Base-by-base conservation (phyloP, 306 rosid species). In the Gleditsia sinensis region DNA sequence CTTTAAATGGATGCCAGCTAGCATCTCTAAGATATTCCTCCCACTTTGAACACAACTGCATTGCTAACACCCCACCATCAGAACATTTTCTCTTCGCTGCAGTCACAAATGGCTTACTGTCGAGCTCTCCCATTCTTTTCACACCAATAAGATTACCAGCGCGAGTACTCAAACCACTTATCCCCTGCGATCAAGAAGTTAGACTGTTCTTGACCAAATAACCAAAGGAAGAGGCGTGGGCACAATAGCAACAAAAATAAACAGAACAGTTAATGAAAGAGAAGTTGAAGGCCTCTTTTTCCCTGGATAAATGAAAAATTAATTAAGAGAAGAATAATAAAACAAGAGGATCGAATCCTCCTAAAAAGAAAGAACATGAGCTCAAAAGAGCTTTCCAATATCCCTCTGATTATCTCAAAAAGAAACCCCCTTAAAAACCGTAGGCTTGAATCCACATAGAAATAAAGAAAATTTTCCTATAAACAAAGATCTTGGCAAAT, bases 1-100 rank as follows among this genome's bases (percentile, higher is more conserved):
- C 43, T 84, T 85, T 88, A 33, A 85, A 83, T n/a, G 98, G 98
- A 70, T 86, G 84, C 98, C 98, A 94, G 61, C 20, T 81, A n/a
- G 98, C 88, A 71, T 94, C 91, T 46, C 83, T 48, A 70, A 91
- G 83, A 77, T 86, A 37, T 3, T 2, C 80, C 53, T 94, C 94
- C 89, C 94, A 93, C 54, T 48, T 61, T 10, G 87, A 64, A 42
- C 53, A 40, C 70, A 13, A 16, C 34, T 21, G 9, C 5, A 63
- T 8, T 12, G 69, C 69, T 39, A 40, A 40, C 34, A 42, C 43
- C 17, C 17, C 49, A 9, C 30, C 69, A 7, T 72, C 77, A 12
- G 58, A 48, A 43, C 28, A 64, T 11, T 57, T 58, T 43, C 40
- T 34, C 48, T 72, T 58, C 24, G 58, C 24, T 23, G 12, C 45